Conservation (phyloP, 331 rosid genomes). For the Spiraea crenata region DNA sequence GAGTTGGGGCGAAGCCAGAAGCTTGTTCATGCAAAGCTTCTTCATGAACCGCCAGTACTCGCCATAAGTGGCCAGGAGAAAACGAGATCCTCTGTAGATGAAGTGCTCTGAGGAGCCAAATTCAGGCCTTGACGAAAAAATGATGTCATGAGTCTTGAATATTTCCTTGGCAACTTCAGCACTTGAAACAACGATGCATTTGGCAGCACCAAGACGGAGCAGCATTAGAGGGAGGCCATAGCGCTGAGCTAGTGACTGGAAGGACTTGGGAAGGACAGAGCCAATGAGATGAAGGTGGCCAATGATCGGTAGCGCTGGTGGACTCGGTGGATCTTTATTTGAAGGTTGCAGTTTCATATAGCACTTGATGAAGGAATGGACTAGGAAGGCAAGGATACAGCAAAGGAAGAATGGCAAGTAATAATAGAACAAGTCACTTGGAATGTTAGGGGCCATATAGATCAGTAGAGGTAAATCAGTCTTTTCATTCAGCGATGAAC, state of each 20-base stretch:
- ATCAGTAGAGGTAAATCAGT: not conserved
- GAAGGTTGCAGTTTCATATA: not conserved
- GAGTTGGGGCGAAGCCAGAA: slow-evolving; percentile 47
- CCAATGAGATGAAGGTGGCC: slow-evolving; percentile 75
- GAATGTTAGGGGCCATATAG: not conserved
- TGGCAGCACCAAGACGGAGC: slow-evolving; percentile 57
- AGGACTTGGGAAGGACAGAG: slow-evolving; percentile 40
- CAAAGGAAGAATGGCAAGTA: not conserved
- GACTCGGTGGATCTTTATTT: slow-evolving; percentile 46
- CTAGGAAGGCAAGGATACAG: not conserved
- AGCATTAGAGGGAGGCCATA: slow-evolving; percentile 57
- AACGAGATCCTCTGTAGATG: slow-evolving; percentile 44
- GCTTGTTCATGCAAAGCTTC: slow-evolving; percentile 54
- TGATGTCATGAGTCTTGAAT: slow-evolving; percentile 55
- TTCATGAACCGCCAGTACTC: slow-evolving; percentile 74
- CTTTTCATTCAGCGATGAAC: not conserved
- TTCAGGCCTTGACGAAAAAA: slow-evolving; percentile 51
- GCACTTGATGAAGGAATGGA: slow-evolving; percentile 15
- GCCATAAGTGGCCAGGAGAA: slow-evolving; percentile 55
- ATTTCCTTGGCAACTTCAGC: slow-evolving; percentile 50
- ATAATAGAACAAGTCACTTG: not conserved
- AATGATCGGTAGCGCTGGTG: slow-evolving; percentile 60
- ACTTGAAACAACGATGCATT: slow-evolving; percentile 47
- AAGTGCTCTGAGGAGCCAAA: slow-evolving; percentile 49
- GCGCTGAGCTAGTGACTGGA: slow-evolving; percentile 38